Conservation (phyloP, 2,329 filamentous ascomycete genomes). For the Fusarium pininemorale region DNA sequence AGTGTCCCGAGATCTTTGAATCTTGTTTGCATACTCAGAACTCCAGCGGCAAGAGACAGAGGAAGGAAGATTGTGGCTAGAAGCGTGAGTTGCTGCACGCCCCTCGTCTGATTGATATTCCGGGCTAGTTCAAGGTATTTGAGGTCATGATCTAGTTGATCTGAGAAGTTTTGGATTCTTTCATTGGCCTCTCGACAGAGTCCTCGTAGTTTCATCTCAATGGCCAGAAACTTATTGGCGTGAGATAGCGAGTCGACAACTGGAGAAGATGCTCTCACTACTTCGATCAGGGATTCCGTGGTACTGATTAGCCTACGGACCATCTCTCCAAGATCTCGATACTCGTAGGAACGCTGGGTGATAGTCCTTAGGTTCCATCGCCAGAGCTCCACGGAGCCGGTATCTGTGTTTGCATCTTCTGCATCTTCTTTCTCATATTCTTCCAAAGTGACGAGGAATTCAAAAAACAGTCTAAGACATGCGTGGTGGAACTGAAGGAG, state of each 20-base stretch:
- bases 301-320: rapidly evolving
- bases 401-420: rapidly evolving
- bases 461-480: background rate
- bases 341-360: rapidly evolving
- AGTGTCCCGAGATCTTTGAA: rapidly evolving
- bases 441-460: background rate
- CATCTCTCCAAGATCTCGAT: background rate
- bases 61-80: background rate
- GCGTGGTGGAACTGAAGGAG: background rate
- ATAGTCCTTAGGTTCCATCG: background rate
- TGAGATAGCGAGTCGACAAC: background rate
- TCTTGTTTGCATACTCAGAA: background rate
- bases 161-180: rapidly evolving
- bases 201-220: background rate
- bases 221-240: background rate
- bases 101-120: rapidly evolving
- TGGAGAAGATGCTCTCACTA: rapidly evolving
- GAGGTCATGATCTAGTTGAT: rapidly evolving
- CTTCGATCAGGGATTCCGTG: background rate
- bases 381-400: background rate
- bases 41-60: rapidly evolving
- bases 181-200: background rate
- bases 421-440: rapidly evolving
- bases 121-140: background rate
- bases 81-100: rapidly evolving